Conservation (phyloP, 768 basidiomycete genomes). For the Erythrobasidium yunnanense region DNA sequence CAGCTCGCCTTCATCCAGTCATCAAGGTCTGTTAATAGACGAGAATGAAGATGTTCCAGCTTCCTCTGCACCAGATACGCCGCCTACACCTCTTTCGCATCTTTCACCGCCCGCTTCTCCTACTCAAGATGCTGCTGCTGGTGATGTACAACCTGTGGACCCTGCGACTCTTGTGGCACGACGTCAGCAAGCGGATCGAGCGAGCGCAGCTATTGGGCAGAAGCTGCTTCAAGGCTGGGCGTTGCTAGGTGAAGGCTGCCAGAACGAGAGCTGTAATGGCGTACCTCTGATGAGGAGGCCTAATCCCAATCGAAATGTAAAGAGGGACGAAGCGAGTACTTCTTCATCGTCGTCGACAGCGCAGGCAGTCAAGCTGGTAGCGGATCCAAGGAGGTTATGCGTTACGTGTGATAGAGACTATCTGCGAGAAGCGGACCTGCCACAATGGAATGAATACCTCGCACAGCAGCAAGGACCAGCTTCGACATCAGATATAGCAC, state of each 20-base stretch:
- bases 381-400: conserved; percentile 16
- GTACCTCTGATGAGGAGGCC: conserved; percentile 56
- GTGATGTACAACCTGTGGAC: conserved; percentile 41
- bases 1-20: conserved; percentile 6
- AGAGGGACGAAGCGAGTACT: background rate
- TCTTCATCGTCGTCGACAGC: no score
- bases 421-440: conserved; percentile 3
- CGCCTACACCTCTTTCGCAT: conserved; percentile 24
- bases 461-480: background rate
- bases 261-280: conserved; percentile 58
- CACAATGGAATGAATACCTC: background rate
- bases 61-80: background rate
- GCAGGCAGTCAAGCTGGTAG: background rate
- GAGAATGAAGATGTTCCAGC: background rate
- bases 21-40: background rate
- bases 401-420: conserved; percentile 12
- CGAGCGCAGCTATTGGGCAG: conserved; percentile 67
- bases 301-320: background rate
- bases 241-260: conserved; percentile 80
- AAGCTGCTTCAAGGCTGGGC: conserved; percentile 72
- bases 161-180: conserved; percentile 50
- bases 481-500: background rate
- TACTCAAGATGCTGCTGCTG: background rate
- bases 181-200: conserved; percentile 67
- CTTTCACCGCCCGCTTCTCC: conserved; percentile 6